These are phyloP conservation scores for Heracleum sosnowskyi DNA, from an alignment of 129 eudicot genomes.

Conservation along the genomic window DNA sequence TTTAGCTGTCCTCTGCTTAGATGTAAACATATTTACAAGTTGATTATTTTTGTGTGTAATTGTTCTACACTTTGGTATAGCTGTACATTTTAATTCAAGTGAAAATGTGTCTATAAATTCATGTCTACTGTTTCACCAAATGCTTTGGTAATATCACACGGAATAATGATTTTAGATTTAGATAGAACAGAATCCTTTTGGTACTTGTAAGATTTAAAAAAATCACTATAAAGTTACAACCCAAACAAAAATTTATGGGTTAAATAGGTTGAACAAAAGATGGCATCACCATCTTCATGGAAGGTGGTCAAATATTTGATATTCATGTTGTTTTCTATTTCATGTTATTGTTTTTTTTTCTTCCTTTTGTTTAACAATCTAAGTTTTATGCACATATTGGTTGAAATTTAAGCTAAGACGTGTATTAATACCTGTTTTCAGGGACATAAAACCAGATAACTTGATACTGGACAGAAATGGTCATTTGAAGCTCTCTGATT, in stretches of 20 bases:
- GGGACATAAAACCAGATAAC: constrained; percentile 94
- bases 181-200: background rate
- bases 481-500: constrained; percentile 82
- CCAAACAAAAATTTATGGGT: too few species aligned
- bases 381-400: background rate
- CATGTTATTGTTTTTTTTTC: background rate
- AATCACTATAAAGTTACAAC: background rate
- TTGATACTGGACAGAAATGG: constrained; percentile 80
- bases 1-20: background rate
- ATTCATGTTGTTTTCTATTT: background rate
- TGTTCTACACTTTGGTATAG: background rate
- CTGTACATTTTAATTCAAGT: background rate
- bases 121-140: background rate
- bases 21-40: background rate
- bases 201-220: background rate
- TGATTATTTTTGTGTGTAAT: background rate
- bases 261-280: too few species aligned
- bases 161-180: background rate
- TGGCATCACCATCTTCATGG: background rate
- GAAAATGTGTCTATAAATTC: background rate
- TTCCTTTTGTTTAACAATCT: background rate
- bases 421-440: constrained; percentile 20
- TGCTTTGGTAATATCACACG: background rate
- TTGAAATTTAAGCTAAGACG: background rate
- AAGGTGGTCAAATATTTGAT: background rate